Evolutionary conservation across 208 protist species (phyloP), one percentile per base, ranked within the genome.

Genomic region (Cochliopodium minus): DNA sequence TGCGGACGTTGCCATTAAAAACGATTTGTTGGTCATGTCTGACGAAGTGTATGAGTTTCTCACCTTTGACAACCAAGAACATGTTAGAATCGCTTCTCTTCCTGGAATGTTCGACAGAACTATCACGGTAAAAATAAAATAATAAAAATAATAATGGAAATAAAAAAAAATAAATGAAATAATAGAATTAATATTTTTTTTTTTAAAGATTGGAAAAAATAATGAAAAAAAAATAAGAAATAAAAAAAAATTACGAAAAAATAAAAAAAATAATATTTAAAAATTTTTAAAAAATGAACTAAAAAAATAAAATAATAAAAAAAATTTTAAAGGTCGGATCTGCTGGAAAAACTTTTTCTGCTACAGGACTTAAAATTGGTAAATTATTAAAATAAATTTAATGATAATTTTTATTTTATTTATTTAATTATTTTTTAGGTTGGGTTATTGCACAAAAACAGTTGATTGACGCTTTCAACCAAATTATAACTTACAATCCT

Each of bases 31-130:
- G 26, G 72, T 85, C 0, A 57, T 86, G 17, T 59, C 68, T 2
- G 83, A 88, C 57, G 80, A 89, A 38, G 83, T 87, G 1, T 90
- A 92, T 69, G 87, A 90, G 73, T 64, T 70, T 40, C 73, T 92
- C 33, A 74, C 67, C 6, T 90, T 82, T 52, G 66, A 78, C 30
- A 35, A 29, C 22, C 65, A 70, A 45, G 50, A 67, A 22, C 79
- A 84, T 58, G 30, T 76, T 22, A 79, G 67, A 9, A 81, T 87
- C 45, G 77, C 77, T 4, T 70, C 66, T 9, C 49, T 87, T 20
- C 73, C 77, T 0, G 82, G 71, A 33, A 90, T 88, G 81, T 86
- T 61, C 54, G 81, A 90, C 29, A 73, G 85, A 47, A 90, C 83
- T 9, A 64, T 93, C 25, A 86, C 75, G 0, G 65, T 93, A n/a